These are phyloP conservation scores for Zangia roseola DNA, from an alignment of 768 basidiomycete genomes.

Conservation along the genomic window DNA sequence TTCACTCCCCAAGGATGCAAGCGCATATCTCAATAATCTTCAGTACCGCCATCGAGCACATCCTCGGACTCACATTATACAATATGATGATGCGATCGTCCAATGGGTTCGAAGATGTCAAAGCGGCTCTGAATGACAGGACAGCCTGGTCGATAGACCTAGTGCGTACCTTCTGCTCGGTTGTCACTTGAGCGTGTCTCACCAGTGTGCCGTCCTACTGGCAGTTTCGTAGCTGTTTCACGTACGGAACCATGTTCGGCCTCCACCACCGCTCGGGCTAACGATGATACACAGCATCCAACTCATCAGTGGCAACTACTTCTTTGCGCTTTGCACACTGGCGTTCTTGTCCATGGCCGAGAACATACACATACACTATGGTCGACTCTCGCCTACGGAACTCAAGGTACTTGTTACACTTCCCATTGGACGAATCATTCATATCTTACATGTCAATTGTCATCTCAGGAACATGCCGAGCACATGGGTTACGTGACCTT, in stretches of 20 bases:
- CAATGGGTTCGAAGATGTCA: slow-evolving; percentile 22
- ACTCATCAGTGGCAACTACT: slow-evolving; percentile 1
- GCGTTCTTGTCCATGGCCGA: slow-evolving; percentile 21
- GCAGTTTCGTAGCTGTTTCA: slow-evolving; percentile 5
- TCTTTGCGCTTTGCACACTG: slow-evolving; percentile 13
- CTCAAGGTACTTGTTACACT: slow-evolving; percentile 13
- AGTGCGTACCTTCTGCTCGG: slow-evolving; percentile 3
- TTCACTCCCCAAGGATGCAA: slow-evolving; percentile 8
- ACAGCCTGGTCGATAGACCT: slow-evolving; percentile 23
- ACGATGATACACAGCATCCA: slow-evolving; percentile 17
- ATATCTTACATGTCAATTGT: background rate
- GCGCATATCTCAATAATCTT: background rate
- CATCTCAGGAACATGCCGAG: slow-evolving; percentile 3
- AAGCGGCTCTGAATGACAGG: slow-evolving; percentile 9
- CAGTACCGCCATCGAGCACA: background rate
- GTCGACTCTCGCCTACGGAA: slow-evolving; percentile 17
- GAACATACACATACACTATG: slow-evolving; percentile 15
- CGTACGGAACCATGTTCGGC: background rate
- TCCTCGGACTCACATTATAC: slow-evolving; percentile 16
- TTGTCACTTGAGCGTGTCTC: background rate
- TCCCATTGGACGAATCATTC: background rate
- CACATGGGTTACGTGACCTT: slow-evolving; percentile 13
- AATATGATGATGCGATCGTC: slow-evolving; percentile 16
- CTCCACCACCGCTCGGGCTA: background rate
- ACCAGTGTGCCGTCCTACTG: background rate